Evolutionary conservation across 371 early-diverging fungal genomes (phyloP), one percentile per base, ranked within the genome.

Genomic region (Mortierella sp.): DNA sequence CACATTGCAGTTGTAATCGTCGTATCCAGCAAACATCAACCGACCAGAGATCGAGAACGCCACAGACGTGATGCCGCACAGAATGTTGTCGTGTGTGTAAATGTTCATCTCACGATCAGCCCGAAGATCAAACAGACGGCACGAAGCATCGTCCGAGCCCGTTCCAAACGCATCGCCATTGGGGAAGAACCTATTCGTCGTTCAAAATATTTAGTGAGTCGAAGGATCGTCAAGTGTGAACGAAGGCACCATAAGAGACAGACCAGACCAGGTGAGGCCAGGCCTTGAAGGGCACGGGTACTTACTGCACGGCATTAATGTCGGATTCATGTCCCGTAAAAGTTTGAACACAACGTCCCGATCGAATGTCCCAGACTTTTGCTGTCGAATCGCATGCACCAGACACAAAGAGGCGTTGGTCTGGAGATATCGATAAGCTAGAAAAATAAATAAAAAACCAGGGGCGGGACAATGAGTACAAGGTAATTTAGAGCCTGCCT

Each of bases 331-430:
- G 99, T 5, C 98, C 98, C 13, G 94, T 93, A 86, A 98, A 99
- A 5, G 98, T 98, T 84, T 98, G 98, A 37, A 98, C 98, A 83
- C 98, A 99, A 37, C 95, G 93, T 67, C 95, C 96, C 5, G 95
- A 94, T 81, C 99, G 91, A 72, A 99, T 97, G 88, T 99, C 99
- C 99, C 99, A 99, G 19, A 98, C 94, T 87, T 98, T 98, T 19
- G 98, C 96, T 6, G 98, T 97, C 31, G 98, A 95, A 88, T 99
- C 99, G 88, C 99, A 99, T 51, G 98, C 98, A 81, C 96, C 99
- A 13, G 98, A 96, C 1, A 98, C 98, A 90, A 99, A 98, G 50
- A 97, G 91, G 88, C 97, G 96, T 79, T 97, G 96, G 89, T 97
- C 96, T 3, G 98, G 96, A 19, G 95, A 92, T 77, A 98, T 59